Evolutionary conservation across 805 yeast species (phyloP), one percentile per base, ranked within the genome.

Genomic region (Cyberlindnera suaveolens): DNA sequence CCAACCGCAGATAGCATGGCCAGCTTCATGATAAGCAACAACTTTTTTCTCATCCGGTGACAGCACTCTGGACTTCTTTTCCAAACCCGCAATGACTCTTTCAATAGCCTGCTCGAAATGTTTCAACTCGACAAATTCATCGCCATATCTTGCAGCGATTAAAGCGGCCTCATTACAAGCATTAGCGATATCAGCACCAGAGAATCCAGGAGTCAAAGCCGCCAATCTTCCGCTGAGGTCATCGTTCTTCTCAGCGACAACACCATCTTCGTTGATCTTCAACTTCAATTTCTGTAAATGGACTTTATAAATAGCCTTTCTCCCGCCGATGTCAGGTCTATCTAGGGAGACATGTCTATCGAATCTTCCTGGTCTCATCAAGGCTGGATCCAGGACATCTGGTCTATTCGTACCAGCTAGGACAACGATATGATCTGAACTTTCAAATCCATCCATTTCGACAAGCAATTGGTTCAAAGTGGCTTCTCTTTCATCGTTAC

Each of bases 1-100:
- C 97, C 96, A 90, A 18, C 96, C 97, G 65, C 96, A 85, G 39
- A 89, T 83, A 4, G 97, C 97, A 63, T 89, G 97, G 0, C 97
- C 97, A 2, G 97, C 97, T 66, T 89, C 97, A 64, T 89, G 97
- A 61, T 85, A 89, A 0, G 96, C 96, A 39, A 89, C 96, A 29
- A 85, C 77, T 51, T 71, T 78, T 70, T 87, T 85, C 63, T 90
- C 96, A 31, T 83, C 86, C 9, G 82, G 81, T 6, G 86, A 79
- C 41, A 89, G 70, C 8, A 90, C 80, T 60, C 82, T 78, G 1
- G 93, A 78, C 60, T 86, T 86, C 65, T 84, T 83, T 62, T 89
- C 96, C 37, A 90, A 68, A n/a, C 97, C 97, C 10, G 95, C 96
- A 66, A 89, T 81, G 38, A 89, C 96, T 58, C 96, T 78, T 65